phyloP scores from a whole-genome alignment of 352 stramenopile genomes.

The Phytopythium sindhum region DNA sequence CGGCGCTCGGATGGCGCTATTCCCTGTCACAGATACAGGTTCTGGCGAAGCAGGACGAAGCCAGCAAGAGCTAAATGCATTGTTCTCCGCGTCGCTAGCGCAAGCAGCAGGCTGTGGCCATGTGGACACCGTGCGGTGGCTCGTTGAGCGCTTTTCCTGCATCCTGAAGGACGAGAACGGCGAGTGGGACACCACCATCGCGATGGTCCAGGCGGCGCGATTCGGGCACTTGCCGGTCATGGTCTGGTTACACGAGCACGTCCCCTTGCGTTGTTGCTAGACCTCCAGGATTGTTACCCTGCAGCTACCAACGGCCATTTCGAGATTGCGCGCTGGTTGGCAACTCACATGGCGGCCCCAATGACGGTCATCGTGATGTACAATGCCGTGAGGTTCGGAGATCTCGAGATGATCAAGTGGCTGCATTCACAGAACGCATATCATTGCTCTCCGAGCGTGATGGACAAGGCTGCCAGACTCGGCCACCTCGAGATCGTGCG shows the following conservation, averaged over 20 bases:
- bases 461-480: conserved; percentile 28
- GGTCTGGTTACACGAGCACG: conserved; percentile 14
- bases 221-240: conserved; percentile 21
- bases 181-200: conserved; percentile 19
- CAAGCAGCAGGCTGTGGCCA: conserved; percentile 20
- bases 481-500: conserved; percentile 26
- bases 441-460: conserved; percentile 30
- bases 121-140: conserved; percentile 22
- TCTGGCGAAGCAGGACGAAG: not conserved
- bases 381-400: conserved; percentile 23
- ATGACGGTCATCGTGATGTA: conserved; percentile 31
- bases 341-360: conserved; percentile 18
- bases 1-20: not conserved
- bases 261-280: conserved; percentile 16
- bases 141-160: conserved; percentile 17
- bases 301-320: conserved; percentile 41
- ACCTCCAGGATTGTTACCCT: conserved; percentile 30
- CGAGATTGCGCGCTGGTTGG: conserved; percentile 30
- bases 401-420: conserved; percentile 32
- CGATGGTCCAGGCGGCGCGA: conserved; percentile 22
- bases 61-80: no score
- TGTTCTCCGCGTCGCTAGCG: not conserved
- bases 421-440: conserved; percentile 19
- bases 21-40: no score
- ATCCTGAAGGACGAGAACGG: not conserved